Evolutionary conservation across 192 early-diverging fungal genomes (phyloP), one percentile per base, ranked within the genome.

Genomic region (Rhizophagus sp.): DNA sequence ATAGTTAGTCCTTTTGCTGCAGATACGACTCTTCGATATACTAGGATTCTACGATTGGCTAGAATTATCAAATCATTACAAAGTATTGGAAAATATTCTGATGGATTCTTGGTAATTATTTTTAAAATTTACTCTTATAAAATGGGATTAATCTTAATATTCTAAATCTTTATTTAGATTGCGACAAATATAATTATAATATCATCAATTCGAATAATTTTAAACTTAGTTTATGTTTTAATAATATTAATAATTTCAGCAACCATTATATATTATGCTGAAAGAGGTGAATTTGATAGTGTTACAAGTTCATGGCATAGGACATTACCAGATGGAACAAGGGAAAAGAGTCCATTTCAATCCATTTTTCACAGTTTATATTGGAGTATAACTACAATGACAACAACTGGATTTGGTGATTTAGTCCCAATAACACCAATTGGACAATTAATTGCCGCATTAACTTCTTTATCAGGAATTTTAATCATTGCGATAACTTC

Each of bases 351-450:
- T 30, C 88, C 88, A 33, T 88, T 83, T 36, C 88, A 88, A 70
- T 85, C 84, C 78, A 72, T 88, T 0, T 83, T 87, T 41, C 85
- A 83, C 69, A 82, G 85, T 50, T 36, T 88, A 49, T 88, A 88
- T 74, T 88, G 87, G 85, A 85, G 85, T 2, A 80, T 88, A 68
- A 85, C 84, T 52, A 88, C 88, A n/a, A 78, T 88, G 67, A 88
- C 88, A 7, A 88, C 88, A 1, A 86, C 86, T 30, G 88, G 88
- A 2, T 88, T 88, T 57, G 88, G 88, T 25, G 88, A 89, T 62
- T 79, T 83, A n/a, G 81, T 82, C 33, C 88, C 88, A 2, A 81
- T 81, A 33, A 87, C 87, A 41, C 80, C 57, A 83, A 15, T 57
- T n/a, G 52, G 52, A 57, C 19, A 7, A 22, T 57, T 0, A 1